phyloP scores from a whole-genome alignment of 208 protist species.

The Angomonas deanei region DNA sequence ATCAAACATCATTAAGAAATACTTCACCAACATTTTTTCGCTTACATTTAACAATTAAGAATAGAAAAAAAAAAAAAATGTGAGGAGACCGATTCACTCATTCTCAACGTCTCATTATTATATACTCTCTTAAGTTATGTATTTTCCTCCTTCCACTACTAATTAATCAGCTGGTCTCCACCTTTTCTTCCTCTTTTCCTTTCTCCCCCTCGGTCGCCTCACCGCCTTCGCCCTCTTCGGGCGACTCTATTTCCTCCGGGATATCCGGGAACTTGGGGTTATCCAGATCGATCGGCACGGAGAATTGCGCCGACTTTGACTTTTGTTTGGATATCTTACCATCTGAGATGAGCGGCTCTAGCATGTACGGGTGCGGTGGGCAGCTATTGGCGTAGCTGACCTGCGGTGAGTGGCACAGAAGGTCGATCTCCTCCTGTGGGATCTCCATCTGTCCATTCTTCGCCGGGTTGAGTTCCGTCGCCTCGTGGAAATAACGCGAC shows the following conservation, averaged over 20 bases:
- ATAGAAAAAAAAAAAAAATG: too few relatives aligned
- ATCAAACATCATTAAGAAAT: too few relatives aligned
- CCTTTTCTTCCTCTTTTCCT: background rate
- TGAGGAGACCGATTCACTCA: too few relatives aligned
- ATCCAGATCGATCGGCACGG: conserved; percentile 58
- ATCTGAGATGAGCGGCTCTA: conserved; percentile 64
- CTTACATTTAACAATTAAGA: too few relatives aligned
- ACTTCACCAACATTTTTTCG: too few relatives aligned
- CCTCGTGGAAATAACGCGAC: conserved; percentile 87
- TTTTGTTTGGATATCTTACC: conserved; percentile 79
- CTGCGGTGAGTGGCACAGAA: conserved; percentile 55
- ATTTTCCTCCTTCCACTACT: too few relatives aligned
- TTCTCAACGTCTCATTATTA: too few relatives aligned
- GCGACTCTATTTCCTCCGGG: conserved; percentile 75
- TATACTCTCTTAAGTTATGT: too few relatives aligned
- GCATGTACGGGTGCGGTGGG: conserved; percentile 85
- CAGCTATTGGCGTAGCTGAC: conserved; percentile 74
- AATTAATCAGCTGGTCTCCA: background rate
- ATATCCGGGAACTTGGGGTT: conserved; percentile 87
- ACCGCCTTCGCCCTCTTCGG: conserved; percentile 18
- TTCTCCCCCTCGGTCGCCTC: conserved; percentile 8
- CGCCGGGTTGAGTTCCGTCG: conserved; percentile 83
- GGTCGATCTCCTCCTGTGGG: conserved; percentile 49
- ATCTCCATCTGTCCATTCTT: conserved; percentile 68
- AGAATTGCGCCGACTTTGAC: conserved; percentile 37